Percentiles rank a stretch among this genome's conserved stretches.
These are phyloP conservation scores for Nemania diffusa DNA, from an alignment of 2,329 filamentous ascomycete genomes.

Conservation along the genomic window DNA sequence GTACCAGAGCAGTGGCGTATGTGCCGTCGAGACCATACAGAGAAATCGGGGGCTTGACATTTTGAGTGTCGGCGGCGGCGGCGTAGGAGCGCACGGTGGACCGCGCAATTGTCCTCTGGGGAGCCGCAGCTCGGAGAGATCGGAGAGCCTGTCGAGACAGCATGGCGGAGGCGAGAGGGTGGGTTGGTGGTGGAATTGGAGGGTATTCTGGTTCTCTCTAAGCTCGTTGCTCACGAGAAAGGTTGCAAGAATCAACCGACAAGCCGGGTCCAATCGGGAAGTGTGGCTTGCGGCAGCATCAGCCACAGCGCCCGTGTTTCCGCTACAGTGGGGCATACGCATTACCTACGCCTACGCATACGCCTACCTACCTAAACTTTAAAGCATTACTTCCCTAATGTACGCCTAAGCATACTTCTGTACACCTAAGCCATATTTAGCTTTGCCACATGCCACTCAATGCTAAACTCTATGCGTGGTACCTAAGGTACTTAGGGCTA, in stretches of 20 bases:
- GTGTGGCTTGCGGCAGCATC: conserved; percentile 33
- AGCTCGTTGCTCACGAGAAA: conserved; percentile 45
- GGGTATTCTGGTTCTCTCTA: conserved; percentile 39
- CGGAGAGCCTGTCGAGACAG: conserved; percentile 70
- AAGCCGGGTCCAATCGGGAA: conserved; percentile 41
- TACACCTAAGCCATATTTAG: background rate
- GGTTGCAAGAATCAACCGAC: conserved; percentile 45
- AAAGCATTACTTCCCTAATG: no score
- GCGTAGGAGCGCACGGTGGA: conserved; percentile 80
- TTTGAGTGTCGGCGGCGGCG: conserved; percentile 69
- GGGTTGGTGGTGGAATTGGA: conserved; percentile 39
- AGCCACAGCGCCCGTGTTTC: no score
- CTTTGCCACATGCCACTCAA: background rate
- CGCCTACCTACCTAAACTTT: no score
- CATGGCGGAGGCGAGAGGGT: conserved; percentile 56
- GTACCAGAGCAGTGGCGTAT: conserved; percentile 98
- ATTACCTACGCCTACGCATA: no score
- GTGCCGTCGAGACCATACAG: conserved; percentile 97
- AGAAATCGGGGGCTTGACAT: conserved; percentile 84
- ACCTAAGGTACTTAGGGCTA: no score
- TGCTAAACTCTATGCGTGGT: no score
- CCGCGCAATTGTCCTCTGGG: conserved; percentile 68
- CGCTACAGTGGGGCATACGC: no score
- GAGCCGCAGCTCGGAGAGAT: conserved; percentile 66
- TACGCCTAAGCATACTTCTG: no score